Evolutionary conservation across 257 asterid genomes (phyloP).

Genomic region (Nicotiana obtusifolia): DNA sequence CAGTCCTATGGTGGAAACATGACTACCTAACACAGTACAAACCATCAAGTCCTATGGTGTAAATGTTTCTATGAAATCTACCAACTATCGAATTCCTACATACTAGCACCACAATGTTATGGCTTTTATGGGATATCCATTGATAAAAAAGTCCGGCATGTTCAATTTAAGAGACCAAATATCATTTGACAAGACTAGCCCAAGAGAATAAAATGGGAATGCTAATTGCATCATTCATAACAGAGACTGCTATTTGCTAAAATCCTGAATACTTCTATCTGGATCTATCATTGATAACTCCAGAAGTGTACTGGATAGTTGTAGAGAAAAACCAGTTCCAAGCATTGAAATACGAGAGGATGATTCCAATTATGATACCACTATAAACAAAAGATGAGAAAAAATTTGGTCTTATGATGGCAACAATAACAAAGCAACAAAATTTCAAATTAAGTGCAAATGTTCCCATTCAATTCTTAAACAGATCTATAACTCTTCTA

Average conservation of each 20-base stretch:
- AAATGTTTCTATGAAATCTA: too few species aligned
- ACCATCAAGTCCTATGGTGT: too few species aligned
- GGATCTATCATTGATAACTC: neutral
- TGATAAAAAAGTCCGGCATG: too few species aligned
- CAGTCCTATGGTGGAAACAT: too few species aligned
- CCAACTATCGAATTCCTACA: too few species aligned
- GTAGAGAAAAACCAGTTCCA: neutral
- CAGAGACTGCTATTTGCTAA: neutral
- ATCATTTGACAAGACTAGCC: too few species aligned
- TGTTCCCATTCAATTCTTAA: neutral
- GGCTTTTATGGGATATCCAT: too few species aligned
- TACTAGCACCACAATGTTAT: too few species aligned
- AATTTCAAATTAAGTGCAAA: too few species aligned
- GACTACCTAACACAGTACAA: too few species aligned
- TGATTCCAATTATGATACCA: neutral
- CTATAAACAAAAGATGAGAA: neutral
- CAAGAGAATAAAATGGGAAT: too few species aligned
- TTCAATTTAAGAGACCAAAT: too few species aligned
- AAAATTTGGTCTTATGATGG: neutral
- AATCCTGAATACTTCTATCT: neutral
- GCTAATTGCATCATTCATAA: neutral
- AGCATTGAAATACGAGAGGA: neutral
- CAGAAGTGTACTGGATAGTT: neutral
- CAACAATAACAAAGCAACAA: neutral
- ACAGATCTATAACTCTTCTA: neutral